Percentiles rank a stretch among this genome's conserved stretches.
phyloP scores from a whole-genome alignment of 2,329 filamentous ascomycete species.

The Ilyonectria robusta region DNA sequence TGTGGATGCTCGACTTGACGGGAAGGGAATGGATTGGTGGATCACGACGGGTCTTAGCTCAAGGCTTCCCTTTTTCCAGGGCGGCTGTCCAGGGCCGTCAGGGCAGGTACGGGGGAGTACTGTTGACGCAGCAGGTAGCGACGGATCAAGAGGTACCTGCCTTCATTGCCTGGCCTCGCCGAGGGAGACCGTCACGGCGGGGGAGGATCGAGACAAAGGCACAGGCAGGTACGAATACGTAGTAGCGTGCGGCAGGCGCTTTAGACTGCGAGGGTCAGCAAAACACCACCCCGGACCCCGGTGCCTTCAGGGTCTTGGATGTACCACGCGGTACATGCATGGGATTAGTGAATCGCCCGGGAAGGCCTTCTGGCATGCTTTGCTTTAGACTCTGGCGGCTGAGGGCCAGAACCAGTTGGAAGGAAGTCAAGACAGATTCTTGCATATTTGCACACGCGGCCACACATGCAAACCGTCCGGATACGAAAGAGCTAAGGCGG shows the following conservation, averaged over 20 bases:
- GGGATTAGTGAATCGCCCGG: neutral
- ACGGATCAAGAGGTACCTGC: neutral
- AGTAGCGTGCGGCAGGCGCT: slow-evolving; percentile 20
- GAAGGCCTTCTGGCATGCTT: neutral
- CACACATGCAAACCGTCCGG: neutral
- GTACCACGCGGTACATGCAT: slow-evolving; percentile 21
- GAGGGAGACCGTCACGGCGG: neutral
- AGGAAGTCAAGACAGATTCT: neutral
- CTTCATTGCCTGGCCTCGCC: neutral
- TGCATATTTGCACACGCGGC: neutral
- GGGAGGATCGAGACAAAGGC: slow-evolving; percentile 17
- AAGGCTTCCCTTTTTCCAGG: slow-evolving; percentile 1
- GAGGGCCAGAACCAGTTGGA: neutral
- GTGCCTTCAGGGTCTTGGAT: slow-evolving; percentile 21
- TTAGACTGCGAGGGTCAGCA: slow-evolving; percentile 2
- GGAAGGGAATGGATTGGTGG: slow-evolving; percentile 40
- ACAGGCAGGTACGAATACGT: slow-evolving; percentile 32
- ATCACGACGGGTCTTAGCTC: neutral
- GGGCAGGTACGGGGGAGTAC: neutral
- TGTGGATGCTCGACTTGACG: slow-evolving; percentile 25
- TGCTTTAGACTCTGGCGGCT: neutral
- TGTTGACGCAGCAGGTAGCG: neutral
- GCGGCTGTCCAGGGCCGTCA: neutral
- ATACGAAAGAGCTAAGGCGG: neutral
- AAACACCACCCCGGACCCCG: neutral